Evolutionary conservation across 345 rosid species (phyloP).

Genomic region (Citrus cavaleriei): DNA sequence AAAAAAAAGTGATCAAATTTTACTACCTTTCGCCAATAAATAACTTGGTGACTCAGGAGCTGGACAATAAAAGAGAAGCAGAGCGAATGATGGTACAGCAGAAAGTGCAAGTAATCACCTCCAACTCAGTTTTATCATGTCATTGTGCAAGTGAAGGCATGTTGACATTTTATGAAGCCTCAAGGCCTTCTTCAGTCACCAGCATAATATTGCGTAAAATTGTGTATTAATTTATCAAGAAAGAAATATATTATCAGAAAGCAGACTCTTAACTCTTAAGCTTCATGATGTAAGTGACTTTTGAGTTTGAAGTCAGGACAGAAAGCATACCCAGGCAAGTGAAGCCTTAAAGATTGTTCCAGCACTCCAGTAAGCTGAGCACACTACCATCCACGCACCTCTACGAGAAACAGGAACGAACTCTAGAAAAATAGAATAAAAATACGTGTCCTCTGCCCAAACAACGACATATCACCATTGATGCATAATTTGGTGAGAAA

Average conservation of each 20-base stretch:
- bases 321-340: conserved; percentile 49
- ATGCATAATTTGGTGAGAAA: conserved; percentile 42
- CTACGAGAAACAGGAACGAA: conserved; percentile 52
- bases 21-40: no score
- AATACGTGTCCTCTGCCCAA: conserved; percentile 59
- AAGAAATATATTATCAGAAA: neutral
- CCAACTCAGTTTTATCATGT: conserved; percentile 55
- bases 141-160: conserved; percentile 1
- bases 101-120: conserved; percentile 63
- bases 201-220: neutral
- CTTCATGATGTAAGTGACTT: neutral
- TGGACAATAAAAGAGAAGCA: conserved; percentile 34
- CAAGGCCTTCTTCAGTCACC: neutral
- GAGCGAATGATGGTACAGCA: conserved; percentile 44
- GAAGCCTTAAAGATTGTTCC: conserved; percentile 56
- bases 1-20: no score
- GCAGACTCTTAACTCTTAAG: neutral
- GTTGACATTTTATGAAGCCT: neutral
- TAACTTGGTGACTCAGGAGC: conserved; percentile 48
- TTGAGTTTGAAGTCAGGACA: neutral
- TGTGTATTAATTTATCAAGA: neutral
- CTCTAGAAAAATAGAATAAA: conserved; percentile 51
- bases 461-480: conserved; percentile 34
- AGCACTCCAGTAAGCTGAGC: conserved; percentile 50
- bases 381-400: conserved; percentile 63